Base-by-base conservation (phyloP, 2,329 filamentous ascomycete genomes). In the Talaromyces islandicus region DNA sequence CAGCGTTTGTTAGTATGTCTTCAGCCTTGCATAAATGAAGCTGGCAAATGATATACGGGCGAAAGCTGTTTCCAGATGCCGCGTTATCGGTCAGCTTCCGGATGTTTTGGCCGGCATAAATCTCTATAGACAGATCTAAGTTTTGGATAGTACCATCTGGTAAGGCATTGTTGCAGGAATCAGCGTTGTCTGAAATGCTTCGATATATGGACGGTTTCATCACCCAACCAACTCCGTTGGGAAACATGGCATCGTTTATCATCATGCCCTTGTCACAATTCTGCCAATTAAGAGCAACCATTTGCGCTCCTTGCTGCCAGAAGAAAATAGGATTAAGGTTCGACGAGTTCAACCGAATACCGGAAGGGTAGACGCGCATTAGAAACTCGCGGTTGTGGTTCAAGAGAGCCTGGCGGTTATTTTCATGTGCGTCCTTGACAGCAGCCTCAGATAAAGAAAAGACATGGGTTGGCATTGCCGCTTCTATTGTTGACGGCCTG, bases 201-300 rank as follows among this genome's bases (percentile, higher is more conserved):
- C 86, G 87, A 72, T 92, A 94, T 17, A 88, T 88, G 32, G 81
- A 72, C 0, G 92, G 92, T 75, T 97, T 97, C 63, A 94, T 80
- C 2, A 92, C 85, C 90, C 91, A 97, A 46, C 93, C 92, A 48
- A 84, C 79, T 56, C 90, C 88, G 10, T 86, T 89, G 1, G 86
- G 83, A 74, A 96, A 96, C 91, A 96, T 94, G 66, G 86, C 92
- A 70, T 94, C 88, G 70, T 97, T 97, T 14, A 96, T 83, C 93
- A 97, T 97, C 88, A 95, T 95, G 32, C 91, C 92, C 66, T 91
- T 88, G 69, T 97, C 92, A 73, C 89, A 87, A 63, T 87, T 88
- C 74, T 97, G 92, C 91, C 92, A 97, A 76, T 97, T 97, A 62
- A 97, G 79, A 0, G 92, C 92, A 1, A 95, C 91, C 66, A 97